Percentiles rank a stretch among this genome's conserved stretches.
phyloP scores from a whole-genome alignment of 306 rosid species.

The Glycyrrhiza uralensis region DNA sequence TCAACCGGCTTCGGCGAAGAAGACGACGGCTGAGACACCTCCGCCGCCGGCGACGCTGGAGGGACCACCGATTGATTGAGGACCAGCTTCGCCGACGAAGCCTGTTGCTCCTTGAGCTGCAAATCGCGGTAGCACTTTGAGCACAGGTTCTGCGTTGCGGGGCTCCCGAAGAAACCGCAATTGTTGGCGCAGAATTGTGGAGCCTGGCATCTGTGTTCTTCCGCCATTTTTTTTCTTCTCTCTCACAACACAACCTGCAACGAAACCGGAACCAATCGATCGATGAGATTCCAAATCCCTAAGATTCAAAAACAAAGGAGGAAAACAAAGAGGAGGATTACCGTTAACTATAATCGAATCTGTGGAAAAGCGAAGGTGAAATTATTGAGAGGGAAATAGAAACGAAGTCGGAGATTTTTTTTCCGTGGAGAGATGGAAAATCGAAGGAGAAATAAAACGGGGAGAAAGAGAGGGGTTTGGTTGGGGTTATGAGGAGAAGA shows the following conservation, averaged over 20 bases:
- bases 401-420: not conserved
- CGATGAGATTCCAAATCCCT: not conserved
- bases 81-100: conserved; percentile 49
- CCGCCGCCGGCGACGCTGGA: not conserved
- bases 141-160: conserved; percentile 60
- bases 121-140: conserved; percentile 73
- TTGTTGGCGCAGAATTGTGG: conserved; percentile 69
- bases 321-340: too few relatives aligned
- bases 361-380: too few relatives aligned
- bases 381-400: not conserved
- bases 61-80: conserved; percentile 42
- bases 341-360: too few relatives aligned
- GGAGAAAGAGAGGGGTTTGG: not conserved
- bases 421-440: not conserved
- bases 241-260: conserved; percentile 9
- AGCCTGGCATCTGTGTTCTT: conserved; percentile 76
- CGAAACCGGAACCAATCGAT: not conserved
- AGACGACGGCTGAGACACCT: not conserved
- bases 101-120: conserved; percentile 58
- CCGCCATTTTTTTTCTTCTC: conserved; percentile 60
- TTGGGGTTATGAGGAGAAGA: not conserved
- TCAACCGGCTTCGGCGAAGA: not conserved
- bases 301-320: not conserved
- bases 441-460: not conserved
- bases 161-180: conserved; percentile 78